Conservation (phyloP, 2,329 filamentous ascomycete genomes). For the Ophiostoma sp. region DNA sequence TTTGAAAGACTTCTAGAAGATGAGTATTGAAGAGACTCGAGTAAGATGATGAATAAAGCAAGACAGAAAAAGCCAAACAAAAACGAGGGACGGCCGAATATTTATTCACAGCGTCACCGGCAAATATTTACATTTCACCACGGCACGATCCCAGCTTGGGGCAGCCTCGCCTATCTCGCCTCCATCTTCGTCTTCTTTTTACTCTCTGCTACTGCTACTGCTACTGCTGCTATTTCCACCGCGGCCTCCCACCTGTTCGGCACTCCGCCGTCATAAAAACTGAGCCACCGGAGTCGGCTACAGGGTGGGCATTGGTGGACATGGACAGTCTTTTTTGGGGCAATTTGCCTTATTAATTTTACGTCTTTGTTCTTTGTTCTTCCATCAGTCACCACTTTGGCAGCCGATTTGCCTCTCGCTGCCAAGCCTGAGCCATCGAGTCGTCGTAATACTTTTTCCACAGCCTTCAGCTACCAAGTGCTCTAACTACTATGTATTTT, state of each 20-base stretch:
- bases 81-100: not conserved
- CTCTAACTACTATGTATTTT: not conserved
- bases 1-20: not conserved
- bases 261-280: not conserved
- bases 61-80: not conserved
- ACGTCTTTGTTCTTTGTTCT: not conserved
- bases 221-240: not conserved
- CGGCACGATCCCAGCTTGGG: not conserved
- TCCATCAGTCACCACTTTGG: not conserved
- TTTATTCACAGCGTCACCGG: conserved; percentile 8
- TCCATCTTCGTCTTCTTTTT: not conserved
- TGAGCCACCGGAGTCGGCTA: not conserved
- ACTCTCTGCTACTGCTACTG: not conserved
- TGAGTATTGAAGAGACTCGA: not conserved
- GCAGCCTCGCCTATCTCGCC: not conserved
- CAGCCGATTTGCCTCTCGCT: not conserved
- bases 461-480: not conserved
- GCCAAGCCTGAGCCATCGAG: not conserved
- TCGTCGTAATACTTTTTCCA: conserved; percentile 13
- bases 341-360: not conserved
- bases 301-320: not conserved
- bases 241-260: not conserved
- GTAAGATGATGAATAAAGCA: not conserved
- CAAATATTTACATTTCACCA: not conserved
- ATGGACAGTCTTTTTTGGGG: not conserved